Base-by-base conservation (phyloP, 169 alveolate species). In the Cryptosporidium viatorum region DNA sequence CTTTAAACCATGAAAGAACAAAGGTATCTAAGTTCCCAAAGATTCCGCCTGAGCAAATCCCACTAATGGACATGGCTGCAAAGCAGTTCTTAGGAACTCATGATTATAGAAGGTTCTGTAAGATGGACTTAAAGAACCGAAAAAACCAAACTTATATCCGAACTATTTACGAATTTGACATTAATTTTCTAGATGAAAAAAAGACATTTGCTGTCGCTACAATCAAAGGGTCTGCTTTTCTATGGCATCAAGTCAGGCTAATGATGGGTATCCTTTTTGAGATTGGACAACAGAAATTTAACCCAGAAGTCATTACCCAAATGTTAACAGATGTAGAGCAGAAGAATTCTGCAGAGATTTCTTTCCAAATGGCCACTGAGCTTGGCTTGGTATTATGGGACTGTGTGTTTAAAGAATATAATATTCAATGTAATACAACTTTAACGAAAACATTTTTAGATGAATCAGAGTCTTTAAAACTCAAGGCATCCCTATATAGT, bases 51-150 rank as follows among this genome's bases (percentile, higher is more conserved):
- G 70, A 69, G 21, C 35, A 68, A 9, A 39, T 91, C 21, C 58
- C 23, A 14, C n/a, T 43, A 9, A 71, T 71, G 91, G 58, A 85
- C 21, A 48, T 85, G 23, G 96, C 96, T 14, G 93, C 94, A 2
- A 93, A 85, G 43, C 87, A 92, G 55, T 85, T 93, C 74, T 50
- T 93, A 7, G 98, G 98, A 10, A 69, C 85, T 6, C 98, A 96
- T 87, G 96, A 96, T 84, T 96, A 95, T 91, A 94, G 95, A 85
- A 93, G 95, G 58, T 94, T 96, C 85, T 96, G 98, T 70, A 95
- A 95, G 86, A 91, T 93, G 67, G 98, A 96, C 86, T 65, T 92
- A 58, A 84, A 94, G 71, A 91, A 92, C 55, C 70, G 91, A 71
- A 74, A 85, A 29, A 73, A 48, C n/a, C 18, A 62, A 26, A 80